phyloP scores from a whole-genome alignment of 1,139 yeast genomes.

The Wickerhamiella pararugosa region DNA sequence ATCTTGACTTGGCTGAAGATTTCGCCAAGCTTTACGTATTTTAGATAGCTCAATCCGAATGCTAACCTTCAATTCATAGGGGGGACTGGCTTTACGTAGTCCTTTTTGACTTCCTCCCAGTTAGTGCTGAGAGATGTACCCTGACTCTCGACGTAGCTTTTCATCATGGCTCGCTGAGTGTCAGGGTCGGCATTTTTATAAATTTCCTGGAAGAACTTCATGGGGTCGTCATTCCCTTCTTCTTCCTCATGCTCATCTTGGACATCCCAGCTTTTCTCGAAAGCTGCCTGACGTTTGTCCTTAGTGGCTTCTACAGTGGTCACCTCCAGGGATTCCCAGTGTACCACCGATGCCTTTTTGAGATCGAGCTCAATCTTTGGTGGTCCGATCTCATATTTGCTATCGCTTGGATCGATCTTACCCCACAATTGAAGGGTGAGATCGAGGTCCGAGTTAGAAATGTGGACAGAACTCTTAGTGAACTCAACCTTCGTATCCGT shows the following conservation, averaged over 20 bases:
- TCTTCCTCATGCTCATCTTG: conserved; percentile 31
- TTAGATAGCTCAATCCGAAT: not conserved
- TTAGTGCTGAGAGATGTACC: conserved; percentile 90
- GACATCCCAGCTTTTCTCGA: conserved; percentile 53
- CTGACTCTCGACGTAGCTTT: conserved; percentile 81
- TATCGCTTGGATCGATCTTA: conserved; percentile 33
- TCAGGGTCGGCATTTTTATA: conserved; percentile 79
- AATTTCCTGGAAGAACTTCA: conserved; percentile 59
- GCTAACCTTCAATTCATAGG: conserved; percentile 39
- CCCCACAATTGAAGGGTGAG: conserved; percentile 33
- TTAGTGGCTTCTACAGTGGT: conserved; percentile 14
- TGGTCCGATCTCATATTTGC: conserved; percentile 40
- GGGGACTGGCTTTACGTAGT: conserved; percentile 54
- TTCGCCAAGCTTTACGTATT: conserved; percentile 4
- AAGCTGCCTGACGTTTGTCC: conserved; percentile 11
- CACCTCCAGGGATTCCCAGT: conserved; percentile 27
- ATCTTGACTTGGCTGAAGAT: not conserved
- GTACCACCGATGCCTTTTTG: conserved; percentile 21
- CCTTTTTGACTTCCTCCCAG: conserved; percentile 77
- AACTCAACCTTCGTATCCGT: conserved; percentile 31
- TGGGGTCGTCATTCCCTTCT: conserved; percentile 34
- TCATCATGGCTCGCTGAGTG: conserved; percentile 90
- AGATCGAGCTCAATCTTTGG: conserved; percentile 63
- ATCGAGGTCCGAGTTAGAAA: conserved; percentile 13
- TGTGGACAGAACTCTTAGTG: conserved; percentile 21